These are phyloP conservation scores for Stephania cephalantha DNA, from an alignment of 164 flowering plant genomes.

Conservation along the genomic window DNA sequence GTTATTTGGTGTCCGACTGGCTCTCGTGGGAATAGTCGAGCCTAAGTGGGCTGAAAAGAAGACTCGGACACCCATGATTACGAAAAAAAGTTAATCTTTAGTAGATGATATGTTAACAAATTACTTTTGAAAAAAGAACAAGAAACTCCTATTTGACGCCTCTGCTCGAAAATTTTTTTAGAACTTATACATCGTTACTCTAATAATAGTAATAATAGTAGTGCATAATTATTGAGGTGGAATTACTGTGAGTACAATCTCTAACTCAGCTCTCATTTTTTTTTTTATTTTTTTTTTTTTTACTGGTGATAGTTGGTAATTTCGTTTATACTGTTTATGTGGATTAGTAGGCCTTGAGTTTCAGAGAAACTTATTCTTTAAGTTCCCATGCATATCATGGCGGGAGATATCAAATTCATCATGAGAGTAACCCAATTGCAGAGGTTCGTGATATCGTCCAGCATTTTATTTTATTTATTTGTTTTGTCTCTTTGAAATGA, in stretches of 20 bases:
- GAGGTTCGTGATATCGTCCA: constrained; percentile 38
- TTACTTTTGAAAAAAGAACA: too few relatives aligned
- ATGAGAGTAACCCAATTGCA: constrained; percentile 47
- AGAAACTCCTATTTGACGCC: background rate
- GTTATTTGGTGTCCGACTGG: too few relatives aligned
- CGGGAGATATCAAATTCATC: constrained; percentile 45
- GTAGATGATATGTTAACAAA: too few relatives aligned
- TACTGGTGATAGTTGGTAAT: constrained; percentile 1
- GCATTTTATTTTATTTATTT: constrained; percentile 9
- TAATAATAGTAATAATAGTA: background rate
- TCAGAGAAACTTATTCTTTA: constrained; percentile 41
- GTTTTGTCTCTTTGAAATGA: background rate
- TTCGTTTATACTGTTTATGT: constrained; percentile 25
- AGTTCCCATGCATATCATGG: constrained; percentile 37
- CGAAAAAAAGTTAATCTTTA: too few relatives aligned
- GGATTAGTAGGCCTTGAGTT: constrained; percentile 57
- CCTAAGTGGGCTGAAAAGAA: too few relatives aligned
- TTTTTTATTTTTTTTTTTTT: background rate
- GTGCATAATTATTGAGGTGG: background rate
- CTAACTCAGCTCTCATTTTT: background rate
- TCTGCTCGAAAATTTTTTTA: background rate
- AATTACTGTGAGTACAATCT: background rate
- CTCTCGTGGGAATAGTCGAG: too few relatives aligned
- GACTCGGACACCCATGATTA: too few relatives aligned
- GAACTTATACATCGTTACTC: background rate